phyloP scores from a whole-genome alignment of 2,329 filamentous ascomycete species.

The Rasamsonia emersonii region DNA sequence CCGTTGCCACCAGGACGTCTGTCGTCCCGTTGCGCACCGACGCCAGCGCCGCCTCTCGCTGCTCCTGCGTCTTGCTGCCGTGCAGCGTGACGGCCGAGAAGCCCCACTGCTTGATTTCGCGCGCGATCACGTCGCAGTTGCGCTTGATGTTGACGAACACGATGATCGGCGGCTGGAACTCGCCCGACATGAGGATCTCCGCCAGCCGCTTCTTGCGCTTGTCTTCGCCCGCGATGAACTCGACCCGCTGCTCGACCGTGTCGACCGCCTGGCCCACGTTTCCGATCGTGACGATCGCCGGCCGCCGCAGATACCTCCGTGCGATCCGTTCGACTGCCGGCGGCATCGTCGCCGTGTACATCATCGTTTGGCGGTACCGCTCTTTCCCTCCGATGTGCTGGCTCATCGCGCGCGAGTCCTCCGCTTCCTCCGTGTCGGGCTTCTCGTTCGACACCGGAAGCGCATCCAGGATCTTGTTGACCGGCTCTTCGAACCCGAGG shows the following conservation, averaged over 20 bases:
- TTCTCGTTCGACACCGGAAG: slow-evolving; percentile 90
- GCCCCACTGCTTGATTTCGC: slow-evolving; percentile 90
- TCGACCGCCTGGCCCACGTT: slow-evolving; percentile 94
- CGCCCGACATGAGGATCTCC: slow-evolving; percentile 72
- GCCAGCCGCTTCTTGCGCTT: slow-evolving; percentile 93
- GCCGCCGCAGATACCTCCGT: slow-evolving; percentile 89
- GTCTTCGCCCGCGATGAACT: slow-evolving; percentile 84
- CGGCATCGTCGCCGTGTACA: slow-evolving; percentile 99
- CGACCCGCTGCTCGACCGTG: slow-evolving; percentile 93
- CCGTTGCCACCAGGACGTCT: slow-evolving; percentile 88
- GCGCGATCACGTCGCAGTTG: slow-evolving; percentile 90
- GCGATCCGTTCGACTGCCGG: slow-evolving; percentile 86
- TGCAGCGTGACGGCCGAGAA: slow-evolving; percentile 85
- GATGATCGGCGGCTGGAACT: slow-evolving; percentile 85
- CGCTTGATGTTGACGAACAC: slow-evolving; percentile 99
- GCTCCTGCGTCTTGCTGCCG: slow-evolving; percentile 93
- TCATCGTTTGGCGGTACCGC: slow-evolving; percentile 95
- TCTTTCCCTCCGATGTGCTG: slow-evolving; percentile 65
- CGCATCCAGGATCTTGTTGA: slow-evolving; percentile 95
- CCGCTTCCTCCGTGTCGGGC: slow-evolving; percentile 85
- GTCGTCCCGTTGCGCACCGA: slow-evolving; percentile 73
- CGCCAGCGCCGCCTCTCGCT: slow-evolving; percentile 84
- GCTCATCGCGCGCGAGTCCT: slow-evolving; percentile 78
- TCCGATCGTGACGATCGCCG: slow-evolving; percentile 89
- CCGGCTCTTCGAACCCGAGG: slow-evolving; percentile 91